Conservation (phyloP, 768 basidiomycete genomes). For the Leccinum sublutescens region DNA sequence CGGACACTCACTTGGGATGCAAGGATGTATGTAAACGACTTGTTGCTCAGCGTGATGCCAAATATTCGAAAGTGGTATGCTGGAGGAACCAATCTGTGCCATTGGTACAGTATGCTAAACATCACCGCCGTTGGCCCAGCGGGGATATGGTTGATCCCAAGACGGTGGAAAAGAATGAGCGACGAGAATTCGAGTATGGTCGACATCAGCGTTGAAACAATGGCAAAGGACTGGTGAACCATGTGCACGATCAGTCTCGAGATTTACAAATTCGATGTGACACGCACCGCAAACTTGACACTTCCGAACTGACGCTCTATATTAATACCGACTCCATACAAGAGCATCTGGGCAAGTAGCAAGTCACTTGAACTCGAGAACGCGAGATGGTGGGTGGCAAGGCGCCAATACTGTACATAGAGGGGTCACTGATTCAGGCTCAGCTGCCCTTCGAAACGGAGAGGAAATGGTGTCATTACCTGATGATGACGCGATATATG, state of each 20-base stretch:
- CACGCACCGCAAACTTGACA: conserved; percentile 78
- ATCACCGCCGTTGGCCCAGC: conserved; percentile 73
- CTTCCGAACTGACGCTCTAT: conserved; percentile 88
- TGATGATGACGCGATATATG: conserved; percentile 90
- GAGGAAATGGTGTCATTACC: conserved; percentile 40
- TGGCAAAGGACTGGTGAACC: conserved; percentile 66
- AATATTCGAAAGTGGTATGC: conserved; percentile 77
- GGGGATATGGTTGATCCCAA: conserved; percentile 72
- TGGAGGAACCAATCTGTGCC: conserved; percentile 72
- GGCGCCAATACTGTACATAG: conserved; percentile 76
- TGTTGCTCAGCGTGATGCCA: conserved; percentile 72
- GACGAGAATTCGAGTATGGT: conserved; percentile 66
- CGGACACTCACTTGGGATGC: conserved; percentile 61
- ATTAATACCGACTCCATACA: conserved; percentile 67
- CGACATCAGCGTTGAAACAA: conserved; percentile 63
- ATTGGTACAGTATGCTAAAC: conserved; percentile 83
- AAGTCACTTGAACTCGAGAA: conserved; percentile 87
- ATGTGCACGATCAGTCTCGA: conserved; percentile 4
- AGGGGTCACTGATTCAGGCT: conserved; percentile 33
- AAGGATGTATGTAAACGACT: conserved; percentile 68
- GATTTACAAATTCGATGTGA: background rate
- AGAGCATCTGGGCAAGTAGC: conserved; percentile 67
- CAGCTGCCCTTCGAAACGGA: conserved; percentile 17
- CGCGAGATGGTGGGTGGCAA: conserved; percentile 68
- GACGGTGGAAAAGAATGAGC: conserved; percentile 61